Conservation (phyloP, 176 grass and related monocot genomes). For the Oryza coarctata region DNA sequence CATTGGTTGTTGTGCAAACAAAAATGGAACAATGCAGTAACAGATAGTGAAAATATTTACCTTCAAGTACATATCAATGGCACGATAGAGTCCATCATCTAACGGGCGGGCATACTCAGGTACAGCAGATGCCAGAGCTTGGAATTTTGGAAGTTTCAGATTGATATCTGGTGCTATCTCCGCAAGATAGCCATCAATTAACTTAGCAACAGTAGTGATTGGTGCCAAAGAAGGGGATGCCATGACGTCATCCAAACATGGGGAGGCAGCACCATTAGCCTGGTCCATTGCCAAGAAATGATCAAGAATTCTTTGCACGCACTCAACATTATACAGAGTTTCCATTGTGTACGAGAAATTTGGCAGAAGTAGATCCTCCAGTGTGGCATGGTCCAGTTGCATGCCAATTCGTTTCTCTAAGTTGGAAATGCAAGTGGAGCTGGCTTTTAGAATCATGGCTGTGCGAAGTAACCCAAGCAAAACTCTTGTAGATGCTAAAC, state of each 20-base stretch:
- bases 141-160: constrained; percentile 74
- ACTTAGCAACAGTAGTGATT: constrained; percentile 65
- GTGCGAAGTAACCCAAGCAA: constrained; percentile 78
- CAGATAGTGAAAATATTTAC: constrained; percentile 31
- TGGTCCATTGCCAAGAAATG: constrained; percentile 92
- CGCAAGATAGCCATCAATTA: constrained; percentile 85
- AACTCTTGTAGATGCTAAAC: constrained; percentile 67
- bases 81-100: constrained; percentile 86
- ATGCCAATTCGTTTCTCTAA: constrained; percentile 80
- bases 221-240: constrained; percentile 64
- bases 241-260: constrained; percentile 60
- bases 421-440: constrained; percentile 60
- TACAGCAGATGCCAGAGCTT: constrained; percentile 63
- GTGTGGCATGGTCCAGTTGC: constrained; percentile 73
- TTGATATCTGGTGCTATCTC: constrained; percentile 90
- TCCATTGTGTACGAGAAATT: constrained; percentile 88
- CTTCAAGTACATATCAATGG: constrained; percentile 93
- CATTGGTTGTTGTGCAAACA: neutral
- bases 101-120: constrained; percentile 83
- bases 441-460: constrained; percentile 74
- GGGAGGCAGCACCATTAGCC: constrained; percentile 49
- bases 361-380: constrained; percentile 82
- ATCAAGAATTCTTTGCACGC: constrained; percentile 79
- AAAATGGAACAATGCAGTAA: neutral
- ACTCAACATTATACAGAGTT: constrained; percentile 91